A percentile compares a stretch with the other conserved stretches of the same genome.
Evolutionary conservation across 2,329 filamentous ascomycete genomes (phyloP).

Genomic region (Neonectria coccinea): DNA sequence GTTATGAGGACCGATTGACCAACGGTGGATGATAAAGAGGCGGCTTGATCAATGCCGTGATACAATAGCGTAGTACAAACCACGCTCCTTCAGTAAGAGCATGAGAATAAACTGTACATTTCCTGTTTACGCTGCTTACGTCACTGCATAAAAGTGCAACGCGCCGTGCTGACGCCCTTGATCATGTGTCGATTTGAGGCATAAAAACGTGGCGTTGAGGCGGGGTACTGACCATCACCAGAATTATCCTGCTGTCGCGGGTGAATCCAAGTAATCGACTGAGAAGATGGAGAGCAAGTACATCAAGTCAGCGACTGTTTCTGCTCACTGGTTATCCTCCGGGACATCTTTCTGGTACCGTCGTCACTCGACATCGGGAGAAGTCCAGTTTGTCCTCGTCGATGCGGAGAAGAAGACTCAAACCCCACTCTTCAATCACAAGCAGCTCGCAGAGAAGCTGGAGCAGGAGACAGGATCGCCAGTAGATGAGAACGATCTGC

Average conservation of each 20-base stretch:
- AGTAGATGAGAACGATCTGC: slow-evolving; percentile 28
- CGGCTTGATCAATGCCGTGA: background rate
- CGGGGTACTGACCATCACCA: background rate
- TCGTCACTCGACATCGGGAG: slow-evolving; percentile 17
- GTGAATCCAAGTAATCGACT: background rate
- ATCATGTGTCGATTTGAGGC: background rate
- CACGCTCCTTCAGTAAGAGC: background rate
- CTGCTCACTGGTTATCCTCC: slow-evolving; percentile 40
- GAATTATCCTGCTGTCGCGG: background rate
- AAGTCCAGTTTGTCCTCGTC: slow-evolving; percentile 41
- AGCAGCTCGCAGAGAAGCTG: slow-evolving; percentile 34
- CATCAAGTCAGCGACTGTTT: slow-evolving; percentile 30
- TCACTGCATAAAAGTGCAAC: background rate
- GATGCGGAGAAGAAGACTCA: slow-evolving; percentile 30
- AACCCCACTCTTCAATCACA: slow-evolving; percentile 41
- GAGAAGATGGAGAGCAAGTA: slow-evolving; percentile 17
- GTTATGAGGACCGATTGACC: background rate
- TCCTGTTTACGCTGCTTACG: background rate
- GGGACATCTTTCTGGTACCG: slow-evolving; percentile 45
- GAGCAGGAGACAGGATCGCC: slow-evolving; percentile 20
- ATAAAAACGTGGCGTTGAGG: background rate
- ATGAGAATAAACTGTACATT: background rate
- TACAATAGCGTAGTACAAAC: background rate
- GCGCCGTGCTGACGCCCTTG: background rate
- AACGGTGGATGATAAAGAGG: background rate